These are phyloP conservation scores for Lachancea thermotolerans DNA, from an alignment of 805 yeast species.

Conservation along the genomic window DNA sequence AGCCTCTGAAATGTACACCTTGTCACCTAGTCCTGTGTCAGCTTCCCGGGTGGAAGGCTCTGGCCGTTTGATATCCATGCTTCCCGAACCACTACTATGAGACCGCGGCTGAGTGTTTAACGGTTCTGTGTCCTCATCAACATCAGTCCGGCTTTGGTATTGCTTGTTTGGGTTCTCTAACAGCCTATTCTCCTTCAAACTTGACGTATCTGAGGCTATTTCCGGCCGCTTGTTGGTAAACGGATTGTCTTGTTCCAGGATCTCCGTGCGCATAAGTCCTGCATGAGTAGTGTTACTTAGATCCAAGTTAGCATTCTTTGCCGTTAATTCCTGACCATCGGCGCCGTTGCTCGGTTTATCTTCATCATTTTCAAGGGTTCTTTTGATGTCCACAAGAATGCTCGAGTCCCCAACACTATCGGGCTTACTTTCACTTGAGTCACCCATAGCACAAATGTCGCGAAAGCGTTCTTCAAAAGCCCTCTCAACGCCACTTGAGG, in stretches of 20 bases:
- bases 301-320: background rate
- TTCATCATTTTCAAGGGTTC: background rate
- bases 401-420: constrained; percentile 2
- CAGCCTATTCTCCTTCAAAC: constrained; percentile 5
- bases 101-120: background rate
- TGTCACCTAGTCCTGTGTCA: constrained; percentile 8
- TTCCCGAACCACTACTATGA: constrained; percentile 15
- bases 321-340: background rate
- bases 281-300: background rate
- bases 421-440: background rate
- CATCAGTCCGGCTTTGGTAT: background rate
- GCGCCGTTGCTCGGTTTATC: background rate
- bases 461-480: background rate
- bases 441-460: constrained; percentile 2
- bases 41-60: background rate
- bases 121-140: constrained; percentile 6
- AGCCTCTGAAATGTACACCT: constrained; percentile 27
- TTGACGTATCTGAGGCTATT: background rate
- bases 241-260: constrained; percentile 27
- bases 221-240: constrained; percentile 14
- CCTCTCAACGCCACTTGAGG: background rate
- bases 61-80: constrained; percentile 9
- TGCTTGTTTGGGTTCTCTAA: constrained; percentile 14
- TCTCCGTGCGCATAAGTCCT: constrained; percentile 21
- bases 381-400: constrained; percentile 2